A percentile compares a stretch with the other conserved stretches of the same genome.
Conservation (phyloP, 2,329 filamentous ascomycete species). For the Rachicladosporium sp. region DNA sequence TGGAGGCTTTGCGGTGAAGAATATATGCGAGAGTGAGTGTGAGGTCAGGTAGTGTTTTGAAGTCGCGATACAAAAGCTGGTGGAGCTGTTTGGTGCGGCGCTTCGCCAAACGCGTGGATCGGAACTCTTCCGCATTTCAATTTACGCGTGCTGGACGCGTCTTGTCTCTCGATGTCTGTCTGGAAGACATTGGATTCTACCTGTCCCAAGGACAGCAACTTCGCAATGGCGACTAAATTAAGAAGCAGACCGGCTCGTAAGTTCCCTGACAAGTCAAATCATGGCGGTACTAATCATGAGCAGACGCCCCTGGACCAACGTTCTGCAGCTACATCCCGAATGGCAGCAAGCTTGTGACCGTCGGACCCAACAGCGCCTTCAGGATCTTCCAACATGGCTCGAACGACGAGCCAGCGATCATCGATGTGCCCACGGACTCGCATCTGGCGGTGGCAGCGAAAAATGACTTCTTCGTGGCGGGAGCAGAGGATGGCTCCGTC, state of each 20-base stretch:
- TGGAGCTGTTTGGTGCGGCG: too few species aligned
- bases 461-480: constrained; percentile 74
- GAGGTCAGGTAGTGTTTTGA: too few species aligned
- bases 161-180: background rate
- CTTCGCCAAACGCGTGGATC: background rate
- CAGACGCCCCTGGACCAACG: constrained; percentile 75
- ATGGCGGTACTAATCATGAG: background rate
- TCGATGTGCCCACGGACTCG: constrained; percentile 82
- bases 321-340: constrained; percentile 82
- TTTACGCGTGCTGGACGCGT: constrained; percentile 1
- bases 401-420: constrained; percentile 81
- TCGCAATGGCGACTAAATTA: constrained; percentile 32
- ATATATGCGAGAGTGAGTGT: background rate
- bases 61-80: too few species aligned
- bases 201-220: background rate
- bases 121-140: background rate
- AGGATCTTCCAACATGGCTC: constrained; percentile 85
- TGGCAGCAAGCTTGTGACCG: constrained; percentile 75
- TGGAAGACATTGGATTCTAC: too few species aligned
- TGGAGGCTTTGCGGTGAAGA: constrained; percentile 4
- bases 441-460: constrained; percentile 68
- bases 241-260: constrained; percentile 50
- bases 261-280: constrained; percentile 11
- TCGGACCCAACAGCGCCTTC: constrained; percentile 85
- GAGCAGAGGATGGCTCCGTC: constrained; percentile 90